Conservation (phyloP, 805 yeast genomes). For the Kurtzmaniella fragi region DNA sequence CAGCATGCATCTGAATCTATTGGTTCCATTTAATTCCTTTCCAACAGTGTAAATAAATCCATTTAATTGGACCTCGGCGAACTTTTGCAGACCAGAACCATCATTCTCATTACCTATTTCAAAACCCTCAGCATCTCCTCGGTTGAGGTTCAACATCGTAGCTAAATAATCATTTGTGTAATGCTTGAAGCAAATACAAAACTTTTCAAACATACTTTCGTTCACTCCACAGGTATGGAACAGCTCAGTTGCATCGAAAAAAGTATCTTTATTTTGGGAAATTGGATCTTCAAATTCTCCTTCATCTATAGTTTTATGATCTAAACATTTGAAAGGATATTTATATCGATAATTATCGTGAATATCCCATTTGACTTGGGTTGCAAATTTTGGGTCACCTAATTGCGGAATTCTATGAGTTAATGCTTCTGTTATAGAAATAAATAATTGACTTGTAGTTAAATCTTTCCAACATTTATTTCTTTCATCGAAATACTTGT, state of each 20-base stretch:
- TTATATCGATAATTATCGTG: conserved; percentile 18
- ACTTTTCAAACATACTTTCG: conserved; percentile 11
- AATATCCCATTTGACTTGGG: conserved; percentile 23
- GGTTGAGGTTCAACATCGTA: conserved; percentile 26
- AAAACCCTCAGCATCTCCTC: conserved; percentile 39
- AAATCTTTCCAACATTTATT: conserved; percentile 52
- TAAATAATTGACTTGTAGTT: conserved; percentile 53
- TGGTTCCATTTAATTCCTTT: conserved; percentile 3
- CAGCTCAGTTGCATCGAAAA: conserved; percentile 7
- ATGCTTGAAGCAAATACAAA: conserved; percentile 25
- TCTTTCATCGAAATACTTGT: conserved; percentile 49
- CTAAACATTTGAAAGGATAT: conserved; percentile 31
- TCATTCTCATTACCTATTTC: conserved; percentile 27
- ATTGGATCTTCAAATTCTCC: conserved; percentile 31
- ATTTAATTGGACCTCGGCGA: background rate
- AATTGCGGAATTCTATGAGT: conserved; percentile 26
- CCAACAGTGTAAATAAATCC: conserved; percentile 2
- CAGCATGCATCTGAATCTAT: conserved; percentile 3
- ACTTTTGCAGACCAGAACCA: conserved; percentile 20
- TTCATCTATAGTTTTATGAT: conserved; percentile 27
- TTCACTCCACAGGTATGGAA: conserved; percentile 7
- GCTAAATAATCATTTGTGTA: conserved; percentile 29
- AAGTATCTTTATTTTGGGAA: conserved; percentile 12
- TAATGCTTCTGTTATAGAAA: conserved; percentile 44
- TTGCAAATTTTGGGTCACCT: conserved; percentile 5